Evolutionary conservation across 176 grass and related monocot genomes (phyloP), one percentile per base, ranked within the genome.

Genomic region (Aechmea fasciata): DNA sequence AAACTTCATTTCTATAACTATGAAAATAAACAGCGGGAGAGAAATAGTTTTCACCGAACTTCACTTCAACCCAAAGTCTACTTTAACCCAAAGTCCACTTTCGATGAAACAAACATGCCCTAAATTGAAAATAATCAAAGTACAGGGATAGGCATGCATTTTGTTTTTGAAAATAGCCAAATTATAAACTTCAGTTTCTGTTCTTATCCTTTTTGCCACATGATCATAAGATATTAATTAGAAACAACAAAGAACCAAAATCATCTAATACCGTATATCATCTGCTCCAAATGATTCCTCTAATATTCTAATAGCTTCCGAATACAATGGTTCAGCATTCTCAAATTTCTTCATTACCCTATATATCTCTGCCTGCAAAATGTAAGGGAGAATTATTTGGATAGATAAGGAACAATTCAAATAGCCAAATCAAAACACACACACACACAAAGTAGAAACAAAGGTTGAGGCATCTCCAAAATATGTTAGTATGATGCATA

Each of bases 331-430:
- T 63, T 97, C 93, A 71, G 93, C 81, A 73, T 87, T 88, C 24
- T 79, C 71, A 78, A 85, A 90, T 69, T 77, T 64, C 85, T 74
- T 90, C 61, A 64, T 92, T 59, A 92, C 73, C 66, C 93, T 92
- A 63, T 90, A 92, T 79, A 97, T 74, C 28, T 97, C 93, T 63
- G 89, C 93, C 93, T 97, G 82, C 20, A 84, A 80, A 76, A 84
- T 51, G 71, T 28, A 84, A 29, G 25, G 70, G 67, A 76, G 11
- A 64, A 67, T 69, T 19, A 61, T 22, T 15, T 61, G 55, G 10
- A 15, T 18, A 61, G 20, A 22, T 61, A 19, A 61, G 10, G 17
- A 19, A 61, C 15, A 19, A 61, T 19, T 19, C n/a, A 61, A 61
- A 18, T 61, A 61, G 17, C 20, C 15, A 61, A 19, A 18, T 18